Evolutionary conservation across 2,329 filamentous ascomycete genomes (phyloP), one percentile per base, ranked within the genome.

Genomic region (Penicillium sp.): DNA sequence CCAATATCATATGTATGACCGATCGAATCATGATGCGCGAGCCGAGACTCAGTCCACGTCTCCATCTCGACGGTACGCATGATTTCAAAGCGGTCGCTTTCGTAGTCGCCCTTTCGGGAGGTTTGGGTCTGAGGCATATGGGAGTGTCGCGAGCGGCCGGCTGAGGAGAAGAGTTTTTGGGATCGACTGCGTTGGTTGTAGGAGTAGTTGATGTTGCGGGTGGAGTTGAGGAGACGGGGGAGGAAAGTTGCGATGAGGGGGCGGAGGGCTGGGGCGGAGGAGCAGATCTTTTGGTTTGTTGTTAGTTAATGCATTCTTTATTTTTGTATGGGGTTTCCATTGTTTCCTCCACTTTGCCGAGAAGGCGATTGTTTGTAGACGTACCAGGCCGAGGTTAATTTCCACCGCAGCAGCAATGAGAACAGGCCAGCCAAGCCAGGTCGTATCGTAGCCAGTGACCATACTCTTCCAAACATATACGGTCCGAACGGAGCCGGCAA

Each of bases 21-120:
- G 40, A 67, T 61, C 10, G 59, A 45, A 0, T 60, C 47, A n/a
- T 69, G 58, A 28, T 58, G 59, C 4, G 59, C 57, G 13, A 58
- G 60, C 33, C 70, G 62, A 4, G 68, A 64, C 51, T 77, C 74
- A 12, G 69, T 67, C 67, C 70, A 76, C 1, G 68, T 75, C 35
- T 76, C 70, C 70, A 78, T 72, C 58, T 78, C 76, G 1, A 78
- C 69, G 5, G 76, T 77, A 24, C 75, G 74, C 55, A 77, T 62
- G 17, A 77, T 72, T 53, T 72, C 72, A 30, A 76, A 67, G 2
- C 68, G 73, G 53, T 71, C 69, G 10, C 63, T 67, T 49, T 67
- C 64, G 40, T 62, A 64, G 8, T 61, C 64, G 33, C 61, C 61
- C 19, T 61, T 68, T 17, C 62, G 66, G 3, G 58, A 61, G 19